Evolutionary conservation across 257 asterid species (phyloP).

Genomic region (Thymus mandschuricus): DNA sequence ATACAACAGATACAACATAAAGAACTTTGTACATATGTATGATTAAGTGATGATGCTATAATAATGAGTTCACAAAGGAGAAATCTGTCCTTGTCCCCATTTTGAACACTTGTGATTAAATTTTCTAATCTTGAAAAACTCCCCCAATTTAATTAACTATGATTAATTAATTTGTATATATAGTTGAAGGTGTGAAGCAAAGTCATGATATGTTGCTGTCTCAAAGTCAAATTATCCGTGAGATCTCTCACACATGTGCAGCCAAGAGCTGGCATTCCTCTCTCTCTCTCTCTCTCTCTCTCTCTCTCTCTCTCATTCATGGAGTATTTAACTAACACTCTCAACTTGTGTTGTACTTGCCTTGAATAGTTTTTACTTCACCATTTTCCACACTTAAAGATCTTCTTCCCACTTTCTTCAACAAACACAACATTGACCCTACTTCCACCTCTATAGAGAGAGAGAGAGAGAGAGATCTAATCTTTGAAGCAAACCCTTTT

Average conservation of each 20-base stretch:
- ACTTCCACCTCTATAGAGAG: background rate
- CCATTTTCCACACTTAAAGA: conserved; percentile 25
- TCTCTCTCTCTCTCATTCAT: conserved; percentile 29
- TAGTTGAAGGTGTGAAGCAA: conserved; percentile 45
- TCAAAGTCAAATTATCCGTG: conserved; percentile 58
- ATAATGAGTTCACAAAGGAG: background rate
- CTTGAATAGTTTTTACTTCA: conserved; percentile 35
- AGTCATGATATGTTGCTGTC: conserved; percentile 40
- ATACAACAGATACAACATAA: too few species aligned
- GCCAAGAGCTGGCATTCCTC: conserved; percentile 47
- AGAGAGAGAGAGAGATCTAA: conserved; percentile 18
- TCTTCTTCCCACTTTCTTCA: conserved; percentile 25
- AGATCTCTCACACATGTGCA: conserved; percentile 68
- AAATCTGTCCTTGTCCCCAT: background rate
- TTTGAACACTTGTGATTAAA: background rate
- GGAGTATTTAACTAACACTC: background rate
- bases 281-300: conserved; percentile 39
- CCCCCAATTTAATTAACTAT: background rate
- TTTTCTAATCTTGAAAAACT: conserved; percentile 13
- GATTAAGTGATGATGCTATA: background rate
- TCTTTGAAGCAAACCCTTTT: conserved; percentile 28
- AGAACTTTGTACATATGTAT: too few species aligned
- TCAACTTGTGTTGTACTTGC: background rate
- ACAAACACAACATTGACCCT: conserved; percentile 37
- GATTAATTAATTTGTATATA: background rate